Conservation (phyloP, 2,329 filamentous ascomycete genomes). For the Penicillium sp. region DNA sequence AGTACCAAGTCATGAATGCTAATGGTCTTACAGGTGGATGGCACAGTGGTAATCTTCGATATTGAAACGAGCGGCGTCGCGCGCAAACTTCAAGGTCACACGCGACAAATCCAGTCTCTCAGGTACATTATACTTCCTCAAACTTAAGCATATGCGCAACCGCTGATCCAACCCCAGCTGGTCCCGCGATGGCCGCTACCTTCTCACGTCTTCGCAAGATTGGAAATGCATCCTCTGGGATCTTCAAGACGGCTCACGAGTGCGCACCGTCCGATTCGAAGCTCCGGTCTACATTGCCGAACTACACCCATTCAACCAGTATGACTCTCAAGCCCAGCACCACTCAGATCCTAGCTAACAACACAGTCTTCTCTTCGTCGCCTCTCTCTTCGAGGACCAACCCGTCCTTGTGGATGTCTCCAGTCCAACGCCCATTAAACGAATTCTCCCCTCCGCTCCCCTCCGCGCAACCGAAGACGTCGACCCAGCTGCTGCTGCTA, state of each 20-base stretch:
- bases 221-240: constrained; percentile 98
- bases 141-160: neutral
- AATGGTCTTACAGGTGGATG: constrained; percentile 64
- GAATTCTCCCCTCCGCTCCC: constrained; percentile 77
- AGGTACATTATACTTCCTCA: constrained; percentile 47
- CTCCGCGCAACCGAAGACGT: constrained; percentile 74
- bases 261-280: constrained; percentile 86
- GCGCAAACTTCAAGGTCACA: constrained; percentile 90
- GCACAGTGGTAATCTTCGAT: constrained; percentile 93
- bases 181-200: constrained; percentile 87
- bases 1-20: neutral
- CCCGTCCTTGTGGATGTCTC: constrained; percentile 84
- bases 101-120: constrained; percentile 87
- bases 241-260: constrained; percentile 68
- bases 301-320: constrained; percentile 89
- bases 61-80: constrained; percentile 97
- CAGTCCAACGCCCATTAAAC: constrained; percentile 69
- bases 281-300: constrained; percentile 96
- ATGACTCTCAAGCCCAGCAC: constrained; percentile 32
- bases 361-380: constrained; percentile 78
- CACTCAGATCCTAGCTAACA: neutral
- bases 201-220: constrained; percentile 90
- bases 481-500: constrained; percentile 63
- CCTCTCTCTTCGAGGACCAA: constrained; percentile 90
- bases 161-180: constrained; percentile 58